A percentile compares a stretch with the other conserved stretches of the same genome.
phyloP scores from a whole-genome alignment of 805 yeast genomes.

The Yarrowia keelungensis region DNA sequence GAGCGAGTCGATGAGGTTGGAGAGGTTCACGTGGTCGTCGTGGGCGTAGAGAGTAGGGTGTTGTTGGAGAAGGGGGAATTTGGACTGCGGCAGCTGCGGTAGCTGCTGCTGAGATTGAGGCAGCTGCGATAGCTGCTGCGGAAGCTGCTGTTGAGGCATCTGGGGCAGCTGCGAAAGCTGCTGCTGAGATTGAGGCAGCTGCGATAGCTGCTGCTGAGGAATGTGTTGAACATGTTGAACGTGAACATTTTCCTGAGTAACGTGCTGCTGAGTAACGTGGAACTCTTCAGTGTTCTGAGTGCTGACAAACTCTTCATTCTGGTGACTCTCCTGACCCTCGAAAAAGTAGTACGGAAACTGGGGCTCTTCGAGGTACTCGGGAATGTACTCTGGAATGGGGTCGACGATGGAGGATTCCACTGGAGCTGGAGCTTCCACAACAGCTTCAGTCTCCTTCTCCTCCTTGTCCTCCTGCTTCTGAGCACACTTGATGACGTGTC shows the following conservation, averaged over 20 bases:
- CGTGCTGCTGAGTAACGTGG: not conserved
- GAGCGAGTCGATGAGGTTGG: constrained; percentile 94
- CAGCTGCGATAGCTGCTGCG: too few species aligned
- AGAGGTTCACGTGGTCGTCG: constrained; percentile 88
- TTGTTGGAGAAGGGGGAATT: constrained; percentile 26
- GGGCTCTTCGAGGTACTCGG: constrained; percentile 17
- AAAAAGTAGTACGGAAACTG: constrained; percentile 23
- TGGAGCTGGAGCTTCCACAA: not conserved
- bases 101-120: too few species aligned
- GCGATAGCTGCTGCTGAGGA: not conserved
- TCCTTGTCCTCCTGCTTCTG: constrained; percentile 27
- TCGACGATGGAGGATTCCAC: not conserved
- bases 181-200: not conserved
- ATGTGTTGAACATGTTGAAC: not conserved
- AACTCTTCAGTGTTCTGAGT: too few species aligned
- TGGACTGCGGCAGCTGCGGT: not conserved
- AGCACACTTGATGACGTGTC: constrained; percentile 55
- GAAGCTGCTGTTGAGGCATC: not conserved
- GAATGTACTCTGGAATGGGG: not conserved
- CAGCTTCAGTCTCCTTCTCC: not conserved
- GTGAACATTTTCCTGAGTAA: not conserved
- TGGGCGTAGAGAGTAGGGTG: constrained; percentile 53
- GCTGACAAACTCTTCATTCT: too few species aligned
- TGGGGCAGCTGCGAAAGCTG: not conserved
- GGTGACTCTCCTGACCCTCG: not conserved